Evolutionary conservation across 208 protist genomes (phyloP), one percentile per base, ranked within the genome.

Genomic region (Trypanosoma platydactyli): DNA sequence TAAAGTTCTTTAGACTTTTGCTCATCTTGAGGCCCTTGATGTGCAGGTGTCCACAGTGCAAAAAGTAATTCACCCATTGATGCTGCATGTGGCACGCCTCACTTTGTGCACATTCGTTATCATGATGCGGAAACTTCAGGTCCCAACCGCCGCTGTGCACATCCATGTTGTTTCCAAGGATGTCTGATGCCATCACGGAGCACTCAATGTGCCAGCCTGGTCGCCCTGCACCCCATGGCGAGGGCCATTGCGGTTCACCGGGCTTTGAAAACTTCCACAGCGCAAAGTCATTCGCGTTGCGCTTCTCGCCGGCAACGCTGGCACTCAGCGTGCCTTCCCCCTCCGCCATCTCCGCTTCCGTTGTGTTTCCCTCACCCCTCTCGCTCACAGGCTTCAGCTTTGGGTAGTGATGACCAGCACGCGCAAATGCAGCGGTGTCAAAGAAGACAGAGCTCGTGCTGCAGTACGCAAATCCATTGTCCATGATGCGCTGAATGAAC

Each of bases 201-300:
- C 99, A 99, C 75, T 99, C 99, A 76, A 99, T 99, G 79, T 99
- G 99, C 99, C 99, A 99, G 27, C 99, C 99, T 3, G 99, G 99
- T 22, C 99, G 84, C 24, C 99, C 99, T 3, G 68, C 60, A 46
- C 96, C 94, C 87, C 90, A 98, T 40, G 92, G 97, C 24, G 86
- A 96, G 0, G 91, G 70, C 97, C 97, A 99, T 5, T 59, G 63
- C 46, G 98, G 98, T 77, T 99, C 98, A 9, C 92, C 95, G 18
- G 77, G 59, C 71, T 94, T 95, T 46, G 88, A 93, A 55, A 91
- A 92, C 77, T 99, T 99, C 98, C 98, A 99, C 22, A 99, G 79
- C 0, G 97, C 98, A 90, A 99, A 99, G 80, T 99, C 98, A 56
- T 87, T 89, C 20, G 73, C 24, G 55, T 63, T 77, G 27, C 74